These are phyloP conservation scores for Penicillium sclerotigenum DNA, from an alignment of 2,329 filamentous ascomycete species.

Conservation along the genomic window DNA sequence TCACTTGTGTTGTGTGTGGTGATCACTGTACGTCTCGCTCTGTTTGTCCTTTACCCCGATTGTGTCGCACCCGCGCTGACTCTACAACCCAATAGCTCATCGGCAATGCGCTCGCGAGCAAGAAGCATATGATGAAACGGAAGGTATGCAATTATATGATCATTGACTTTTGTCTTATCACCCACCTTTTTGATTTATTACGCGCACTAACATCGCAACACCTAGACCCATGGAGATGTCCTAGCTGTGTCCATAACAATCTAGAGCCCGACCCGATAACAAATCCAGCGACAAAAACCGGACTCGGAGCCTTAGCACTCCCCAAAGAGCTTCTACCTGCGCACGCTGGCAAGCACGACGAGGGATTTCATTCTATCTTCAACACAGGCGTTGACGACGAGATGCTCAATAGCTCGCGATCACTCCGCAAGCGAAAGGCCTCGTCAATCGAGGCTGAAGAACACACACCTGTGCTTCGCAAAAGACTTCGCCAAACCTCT, in stretches of 20 bases:
- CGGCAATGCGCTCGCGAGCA: constrained; percentile 80
- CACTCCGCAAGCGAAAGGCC: constrained; percentile 79
- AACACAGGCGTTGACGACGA: constrained; percentile 70
- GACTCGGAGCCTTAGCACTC: constrained; percentile 62
- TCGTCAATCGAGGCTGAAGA: constrained; percentile 63
- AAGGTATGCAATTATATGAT: constrained; percentile 51
- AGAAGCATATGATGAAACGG: constrained; percentile 58
- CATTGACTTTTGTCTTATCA: neutral
- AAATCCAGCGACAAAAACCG: constrained; percentile 38
- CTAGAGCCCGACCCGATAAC: constrained; percentile 32
- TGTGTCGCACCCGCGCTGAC: constrained; percentile 29
- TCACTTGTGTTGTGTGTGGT: constrained; percentile 73
- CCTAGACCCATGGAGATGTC: constrained; percentile 61
- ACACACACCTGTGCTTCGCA: constrained; percentile 49
- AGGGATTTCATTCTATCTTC: constrained; percentile 74
- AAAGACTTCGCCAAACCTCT: constrained; percentile 36
- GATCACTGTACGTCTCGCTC: constrained; percentile 68
- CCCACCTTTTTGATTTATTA: neutral
- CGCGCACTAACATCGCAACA: constrained; percentile 46
- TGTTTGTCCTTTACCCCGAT: constrained; percentile 25
- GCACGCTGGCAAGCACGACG: constrained; percentile 60
- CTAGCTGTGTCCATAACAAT: constrained; percentile 50
- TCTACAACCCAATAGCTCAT: constrained; percentile 67
- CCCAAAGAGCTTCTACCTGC: constrained; percentile 70
- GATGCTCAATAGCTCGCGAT: constrained; percentile 70